These are phyloP conservation scores for Moesziomyces parantarcticus DNA, from an alignment of 1,284 basidiomycete species.

Conservation along the genomic window DNA sequence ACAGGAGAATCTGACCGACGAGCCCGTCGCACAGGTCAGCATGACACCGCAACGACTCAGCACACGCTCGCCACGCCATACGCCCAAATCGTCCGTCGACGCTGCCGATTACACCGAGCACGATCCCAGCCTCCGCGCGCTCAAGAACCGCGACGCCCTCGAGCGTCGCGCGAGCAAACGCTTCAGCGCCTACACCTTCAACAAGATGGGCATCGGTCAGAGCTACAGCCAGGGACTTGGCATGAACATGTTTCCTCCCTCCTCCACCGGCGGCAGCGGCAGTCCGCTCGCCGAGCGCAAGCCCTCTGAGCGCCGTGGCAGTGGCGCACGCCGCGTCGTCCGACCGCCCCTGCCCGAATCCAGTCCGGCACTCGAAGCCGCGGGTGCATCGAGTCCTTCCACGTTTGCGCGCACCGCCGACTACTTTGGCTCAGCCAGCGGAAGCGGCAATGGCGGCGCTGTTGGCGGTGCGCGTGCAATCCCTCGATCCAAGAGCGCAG, in stretches of 20 bases:
- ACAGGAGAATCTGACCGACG: conserved; percentile 10
- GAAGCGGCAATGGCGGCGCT: conserved; percentile 6
- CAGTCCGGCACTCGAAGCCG: conserved; percentile 23
- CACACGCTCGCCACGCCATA: conserved; percentile 29
- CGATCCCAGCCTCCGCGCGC: conserved; percentile 84
- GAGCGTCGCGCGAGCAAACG: conserved; percentile 94
- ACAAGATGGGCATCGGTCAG: conserved; percentile 80
- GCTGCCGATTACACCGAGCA: conserved; percentile 73
- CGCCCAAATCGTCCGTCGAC: conserved; percentile 41
- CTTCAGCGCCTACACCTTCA: conserved; percentile 94
- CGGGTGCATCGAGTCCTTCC: conserved; percentile 18
- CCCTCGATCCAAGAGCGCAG: conserved; percentile 27
- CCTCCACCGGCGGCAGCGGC: conserved; percentile 10
- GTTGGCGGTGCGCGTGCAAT: conserved; percentile 9
- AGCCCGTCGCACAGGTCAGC: conserved; percentile 24
- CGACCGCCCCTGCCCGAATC: conserved; percentile 41
- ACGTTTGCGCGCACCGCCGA: conserved; percentile 19
- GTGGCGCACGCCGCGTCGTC: conserved; percentile 31
- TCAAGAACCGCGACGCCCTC: conserved; percentile 85
- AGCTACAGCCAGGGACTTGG: conserved; percentile 42
- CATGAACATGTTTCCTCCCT: conserved; percentile 38
- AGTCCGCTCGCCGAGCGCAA: conserved; percentile 49
- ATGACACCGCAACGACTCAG: conserved; percentile 38
- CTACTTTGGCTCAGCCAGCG: conserved; percentile 34
- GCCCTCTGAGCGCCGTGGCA: conserved; percentile 26